phyloP scores from a whole-genome alignment of 306 rosid genomes.

The Adenanthera pavonina region DNA sequence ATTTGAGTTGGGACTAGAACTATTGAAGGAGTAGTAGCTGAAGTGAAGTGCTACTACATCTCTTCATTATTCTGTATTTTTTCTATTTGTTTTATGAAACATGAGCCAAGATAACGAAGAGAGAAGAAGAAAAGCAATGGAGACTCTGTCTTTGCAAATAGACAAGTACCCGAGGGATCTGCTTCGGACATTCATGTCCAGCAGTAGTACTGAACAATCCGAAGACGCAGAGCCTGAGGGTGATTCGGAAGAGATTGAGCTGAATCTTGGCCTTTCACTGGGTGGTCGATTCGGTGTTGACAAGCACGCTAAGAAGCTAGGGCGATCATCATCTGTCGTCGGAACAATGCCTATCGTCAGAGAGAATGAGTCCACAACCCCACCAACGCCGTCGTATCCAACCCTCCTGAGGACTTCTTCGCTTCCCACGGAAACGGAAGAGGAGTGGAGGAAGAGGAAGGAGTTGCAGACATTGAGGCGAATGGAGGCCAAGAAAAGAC shows the following conservation, averaged over 20 bases:
- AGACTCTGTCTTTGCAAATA: slow-evolving; percentile 46
- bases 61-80: background rate
- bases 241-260: slow-evolving; percentile 67
- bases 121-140: slow-evolving; percentile 47
- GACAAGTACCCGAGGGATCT: slow-evolving; percentile 84
- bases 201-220: slow-evolving; percentile 35
- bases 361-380: slow-evolving; percentile 40
- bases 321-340: slow-evolving; percentile 75
- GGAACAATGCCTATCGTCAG: slow-evolving; percentile 69
- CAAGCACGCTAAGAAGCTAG: slow-evolving; percentile 61
- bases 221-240: slow-evolving; percentile 28
- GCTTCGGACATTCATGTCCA: slow-evolving; percentile 60
- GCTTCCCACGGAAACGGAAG: slow-evolving; percentile 89
- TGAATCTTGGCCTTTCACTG: slow-evolving; percentile 85
- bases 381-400: slow-evolving; percentile 45
- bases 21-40: slow-evolving; percentile 37
- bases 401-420: slow-evolving; percentile 68
- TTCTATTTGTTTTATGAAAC: background rate
- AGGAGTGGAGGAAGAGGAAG: slow-evolving; percentile 96
- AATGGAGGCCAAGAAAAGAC: slow-evolving; percentile 84
- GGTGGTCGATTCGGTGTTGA: slow-evolving; percentile 96
- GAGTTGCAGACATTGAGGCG: slow-evolving; percentile 84
- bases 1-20: slow-evolving; percentile 2
- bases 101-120: slow-evolving; percentile 57
- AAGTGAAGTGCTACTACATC: slow-evolving; percentile 13